Evolutionary conservation across 371 early-diverging fungal genomes (phyloP), one percentile per base, ranked within the genome.

Genomic region (Rhizopus stolonifer): DNA sequence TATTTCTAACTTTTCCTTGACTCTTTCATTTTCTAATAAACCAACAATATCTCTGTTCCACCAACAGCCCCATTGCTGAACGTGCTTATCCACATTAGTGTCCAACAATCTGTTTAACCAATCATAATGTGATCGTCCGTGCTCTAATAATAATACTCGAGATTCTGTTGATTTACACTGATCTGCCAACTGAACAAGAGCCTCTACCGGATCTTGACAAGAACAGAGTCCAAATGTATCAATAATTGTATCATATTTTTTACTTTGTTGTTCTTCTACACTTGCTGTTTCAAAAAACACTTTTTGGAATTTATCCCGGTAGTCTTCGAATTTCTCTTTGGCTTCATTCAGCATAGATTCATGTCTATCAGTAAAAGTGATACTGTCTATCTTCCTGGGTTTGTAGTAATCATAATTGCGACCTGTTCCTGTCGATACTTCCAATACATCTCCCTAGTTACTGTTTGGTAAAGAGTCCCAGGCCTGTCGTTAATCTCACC

Each of bases 161-260:
- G 91, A 90, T 21, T 80, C 80, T 11, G 60, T 61, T 11, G 63
- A 65, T 49, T 80, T 80, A 36, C 79, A 74, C 4, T 82, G 78
- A 22, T 88, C 78, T 15, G 71, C 77, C 72, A 92, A 67, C 39
- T 88, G 86, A 31, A 69, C 58, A 43, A 93, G 58, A 0, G 84
- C 84, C 26, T 71, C 64, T 0, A 84, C 84, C 0, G 91, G 92
- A 60, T 90, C 86, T 4, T 62, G 48, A 54, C 82, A 82, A 17
- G 86, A 86, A 60, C 94, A 93, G 8, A 93, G 58, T 0, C 90
- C 89, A 75, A 93, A 91, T 1, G 92, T 90, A 52, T 87, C 85
- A 1, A 93, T 73, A 13, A 93, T 86, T 0, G 91, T 89, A 60
- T 93, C 92, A 22, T 77, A 80, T 1, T 56, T 58, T 11, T 49